Base-by-base conservation (phyloP, 1,284 basidiomycete species). In the Phylloboletellus chloephorus region DNA sequence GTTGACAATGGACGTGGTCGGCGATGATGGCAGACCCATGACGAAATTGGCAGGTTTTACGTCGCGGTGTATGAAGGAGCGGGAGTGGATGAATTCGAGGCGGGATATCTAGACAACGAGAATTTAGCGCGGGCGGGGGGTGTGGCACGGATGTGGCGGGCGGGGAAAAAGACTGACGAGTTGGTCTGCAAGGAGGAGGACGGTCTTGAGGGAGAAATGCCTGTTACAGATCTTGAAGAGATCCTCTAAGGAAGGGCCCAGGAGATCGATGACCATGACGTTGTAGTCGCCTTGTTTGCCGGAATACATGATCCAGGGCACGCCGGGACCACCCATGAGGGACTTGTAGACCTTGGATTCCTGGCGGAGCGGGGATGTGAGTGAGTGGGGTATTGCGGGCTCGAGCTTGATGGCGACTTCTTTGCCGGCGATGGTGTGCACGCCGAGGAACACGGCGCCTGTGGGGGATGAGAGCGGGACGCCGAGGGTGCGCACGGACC, bases 351-450 rank as follows among this genome's bases (percentile, higher is more conserved):
- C 87, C 64, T 88, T 88, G 32, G 79, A 87, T 62, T 97, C 93
- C 59, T 95, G 92, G 66, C 90, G 88, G 54, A 96, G 78, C 41
- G 92, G 93, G 22, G 64, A 66, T 5, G 54, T 58, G 40, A 59
- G 57, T 11, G 60, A 51, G 37, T 53, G 64, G 12, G 85, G 76
- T 54, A 86, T 74, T 58, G 87, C 86, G 10, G 90, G 89, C 66
- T 97, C 93, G 43, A 97, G 78, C 70, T 97, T 97, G 72, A 97
- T 96, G 48, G 91, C 93, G 30, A 97, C 93, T 65, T 94, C 91
- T 60, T 97, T 94, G 52, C 92, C 93, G 6, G 91, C 92, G 55
- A 96, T 79, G 56, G 91, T 93, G 71, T 97, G 94, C 38, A 94
- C 88, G 46, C 93, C 93, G 50, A 93, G 78, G 67, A 91, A 96